Percentiles rank a stretch among this genome's conserved stretches.
Evolutionary conservation across 2,329 filamentous ascomycete genomes (phyloP).

Genomic region (Botrytis squamosa): DNA sequence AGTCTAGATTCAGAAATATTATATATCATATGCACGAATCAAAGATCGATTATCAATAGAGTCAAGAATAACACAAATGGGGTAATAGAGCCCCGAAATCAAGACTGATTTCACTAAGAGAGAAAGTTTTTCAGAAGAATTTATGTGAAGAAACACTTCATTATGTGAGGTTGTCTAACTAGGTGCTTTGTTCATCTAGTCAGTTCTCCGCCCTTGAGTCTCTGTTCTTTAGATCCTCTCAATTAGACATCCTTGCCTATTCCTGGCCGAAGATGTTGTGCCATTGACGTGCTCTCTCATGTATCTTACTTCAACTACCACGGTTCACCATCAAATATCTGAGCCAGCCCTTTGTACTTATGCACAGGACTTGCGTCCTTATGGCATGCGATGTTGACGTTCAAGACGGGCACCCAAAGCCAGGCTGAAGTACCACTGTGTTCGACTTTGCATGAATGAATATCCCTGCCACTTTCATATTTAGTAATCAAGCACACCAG

Average conservation of each 20-base stretch:
- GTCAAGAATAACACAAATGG: background rate
- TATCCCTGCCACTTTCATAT: background rate
- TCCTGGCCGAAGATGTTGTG: background rate
- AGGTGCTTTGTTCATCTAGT: too few species aligned
- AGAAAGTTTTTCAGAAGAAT: fast-evolving
- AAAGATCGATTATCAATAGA: background rate
- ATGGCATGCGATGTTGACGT: background rate
- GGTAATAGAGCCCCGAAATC: background rate
- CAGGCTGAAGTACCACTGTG: background rate
- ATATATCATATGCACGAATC: fast-evolving
- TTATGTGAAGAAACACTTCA: background rate
- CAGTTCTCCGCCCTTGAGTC: background rate
- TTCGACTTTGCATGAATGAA: fast-evolving
- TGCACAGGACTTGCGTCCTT: background rate
- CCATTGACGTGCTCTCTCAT: too few species aligned
- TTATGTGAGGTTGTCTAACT: background rate
- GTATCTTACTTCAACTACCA: background rate
- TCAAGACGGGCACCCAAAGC: background rate
- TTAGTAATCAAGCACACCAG: background rate
- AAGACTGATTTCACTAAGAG: background rate
- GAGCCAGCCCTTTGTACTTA: background rate
- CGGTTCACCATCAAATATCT: background rate
- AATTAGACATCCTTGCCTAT: fast-evolving
- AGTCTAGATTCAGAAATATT: background rate
- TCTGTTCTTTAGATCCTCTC: fast-evolving